Evolutionary conservation across 1,139 yeast species (phyloP).

Genomic region (Waltiozyma sp.): DNA sequence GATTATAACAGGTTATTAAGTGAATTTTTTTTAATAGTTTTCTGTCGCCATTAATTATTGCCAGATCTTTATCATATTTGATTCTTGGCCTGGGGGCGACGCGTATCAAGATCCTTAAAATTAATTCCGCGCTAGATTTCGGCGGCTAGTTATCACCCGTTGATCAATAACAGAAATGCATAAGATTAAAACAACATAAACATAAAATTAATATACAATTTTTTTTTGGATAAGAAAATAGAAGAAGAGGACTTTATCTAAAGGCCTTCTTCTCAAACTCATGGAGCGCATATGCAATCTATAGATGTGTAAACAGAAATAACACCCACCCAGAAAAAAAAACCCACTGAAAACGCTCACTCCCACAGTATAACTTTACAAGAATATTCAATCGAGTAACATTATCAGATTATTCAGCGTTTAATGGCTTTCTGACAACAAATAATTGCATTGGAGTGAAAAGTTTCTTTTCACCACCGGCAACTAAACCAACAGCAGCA

Average conservation of each 20-base stretch:
- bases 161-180: too few relatives aligned
- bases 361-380: background rate
- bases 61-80: too few relatives aligned
- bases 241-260: background rate
- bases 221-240: background rate
- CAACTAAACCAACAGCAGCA: slow-evolving; percentile 92
- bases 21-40: too few relatives aligned
- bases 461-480: slow-evolving; percentile 79
- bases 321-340: background rate
- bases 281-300: background rate
- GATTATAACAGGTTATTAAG: too few relatives aligned
- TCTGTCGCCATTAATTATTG: too few relatives aligned
- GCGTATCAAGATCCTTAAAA: too few relatives aligned
- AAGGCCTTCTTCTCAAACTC: background rate
- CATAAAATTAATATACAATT: background rate
- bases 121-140: too few relatives aligned
- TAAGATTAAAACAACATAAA: background rate
- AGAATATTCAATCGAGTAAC: background rate
- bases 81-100: too few relatives aligned
- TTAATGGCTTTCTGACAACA: slow-evolving; percentile 66
- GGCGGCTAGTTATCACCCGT: background rate
- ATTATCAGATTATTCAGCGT: slow-evolving; percentile 3
- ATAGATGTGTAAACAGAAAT: too few relatives aligned
- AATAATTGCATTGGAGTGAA: slow-evolving; percentile 97
- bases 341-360: background rate